Conservation (phyloP, 2,329 filamentous ascomycete species). For the Mycosphaerelloides madeirae region DNA sequence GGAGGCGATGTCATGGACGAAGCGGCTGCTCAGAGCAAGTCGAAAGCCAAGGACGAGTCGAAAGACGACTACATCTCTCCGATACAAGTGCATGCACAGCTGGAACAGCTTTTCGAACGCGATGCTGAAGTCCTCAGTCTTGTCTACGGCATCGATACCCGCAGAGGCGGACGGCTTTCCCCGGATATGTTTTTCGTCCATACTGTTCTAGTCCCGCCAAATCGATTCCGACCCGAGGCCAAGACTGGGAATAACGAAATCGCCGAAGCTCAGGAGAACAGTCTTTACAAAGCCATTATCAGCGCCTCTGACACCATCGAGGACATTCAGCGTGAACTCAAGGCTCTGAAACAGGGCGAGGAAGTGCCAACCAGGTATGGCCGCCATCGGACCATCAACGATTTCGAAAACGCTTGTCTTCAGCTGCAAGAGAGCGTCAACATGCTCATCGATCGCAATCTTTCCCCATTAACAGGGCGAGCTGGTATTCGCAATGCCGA, state of each 20-base stretch:
- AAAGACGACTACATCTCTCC: slow-evolving; percentile 75
- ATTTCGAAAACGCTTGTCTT: slow-evolving; percentile 77
- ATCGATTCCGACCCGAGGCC: slow-evolving; percentile 83
- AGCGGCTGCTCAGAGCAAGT: slow-evolving; percentile 38
- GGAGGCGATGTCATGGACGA: slow-evolving; percentile 51
- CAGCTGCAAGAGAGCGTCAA: slow-evolving; percentile 87
- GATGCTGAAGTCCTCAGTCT: slow-evolving; percentile 79
- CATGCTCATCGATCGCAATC: slow-evolving; percentile 82
- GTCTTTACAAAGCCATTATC: slow-evolving; percentile 78
- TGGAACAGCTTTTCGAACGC: slow-evolving; percentile 76
- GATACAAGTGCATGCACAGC: slow-evolving; percentile 73
- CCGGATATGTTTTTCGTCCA: slow-evolving; percentile 90
- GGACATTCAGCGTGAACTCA: slow-evolving; percentile 66
- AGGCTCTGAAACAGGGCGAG: slow-evolving; percentile 38
- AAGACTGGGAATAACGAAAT: slow-evolving; percentile 75
- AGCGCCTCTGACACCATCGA: slow-evolving; percentile 68
- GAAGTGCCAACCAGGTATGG: slow-evolving; percentile 37
- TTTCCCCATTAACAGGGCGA: slow-evolving; percentile 74
- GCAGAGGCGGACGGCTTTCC: slow-evolving; percentile 15
- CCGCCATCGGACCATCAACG: slow-evolving; percentile 60
- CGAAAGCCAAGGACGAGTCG: slow-evolving; percentile 30
- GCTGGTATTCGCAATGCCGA: slow-evolving; percentile 78
- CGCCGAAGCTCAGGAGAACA: slow-evolving; percentile 83
- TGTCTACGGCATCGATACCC: slow-evolving; percentile 55
- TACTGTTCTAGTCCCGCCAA: slow-evolving; percentile 82